Evolutionary conservation across 192 early-diverging fungal species (phyloP).

Genomic region (Umbelopsis vinacea): DNA sequence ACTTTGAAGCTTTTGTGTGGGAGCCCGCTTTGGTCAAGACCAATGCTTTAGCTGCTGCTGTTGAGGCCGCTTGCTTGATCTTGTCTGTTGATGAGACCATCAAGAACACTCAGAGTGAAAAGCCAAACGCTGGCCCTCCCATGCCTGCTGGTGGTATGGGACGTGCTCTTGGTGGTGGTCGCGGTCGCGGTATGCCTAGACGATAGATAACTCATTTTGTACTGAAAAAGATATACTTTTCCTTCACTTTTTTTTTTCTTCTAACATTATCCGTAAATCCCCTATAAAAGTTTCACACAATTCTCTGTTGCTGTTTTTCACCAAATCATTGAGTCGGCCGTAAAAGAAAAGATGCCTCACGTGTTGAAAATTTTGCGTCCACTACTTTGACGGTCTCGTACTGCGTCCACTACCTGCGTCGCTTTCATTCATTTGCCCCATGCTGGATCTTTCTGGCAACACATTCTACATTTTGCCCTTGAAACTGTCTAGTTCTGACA

Average conservation of each 20-base stretch:
- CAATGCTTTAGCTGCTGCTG: conserved; percentile 91
- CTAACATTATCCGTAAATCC: background rate
- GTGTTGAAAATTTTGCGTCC: background rate
- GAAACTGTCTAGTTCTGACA: background rate
- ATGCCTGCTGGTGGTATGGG: conserved; percentile 54
- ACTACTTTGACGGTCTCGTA: background rate
- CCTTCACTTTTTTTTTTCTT: background rate
- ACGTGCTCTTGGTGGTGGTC: conserved; percentile 57
- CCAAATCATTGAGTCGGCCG: too few species aligned
- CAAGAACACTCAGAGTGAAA: conserved; percentile 85
- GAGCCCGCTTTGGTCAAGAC: conserved; percentile 98
- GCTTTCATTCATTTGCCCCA: background rate
- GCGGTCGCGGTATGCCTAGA: conserved; percentile 70
- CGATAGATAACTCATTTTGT: conserved; percentile 44
- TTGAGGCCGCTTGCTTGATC: conserved; percentile 96
- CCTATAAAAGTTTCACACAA: background rate
- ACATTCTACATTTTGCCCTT: conserved; percentile 1
- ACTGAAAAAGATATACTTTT: conserved; percentile 7
- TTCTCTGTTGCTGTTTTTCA: too few species aligned
- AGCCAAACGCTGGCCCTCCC: conserved; percentile 64
- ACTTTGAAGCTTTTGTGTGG: conserved; percentile 96
- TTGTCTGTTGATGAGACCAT: conserved; percentile 98
- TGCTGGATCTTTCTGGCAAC: conserved; percentile 6
- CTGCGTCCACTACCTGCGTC: conserved; percentile 12
- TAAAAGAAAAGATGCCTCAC: background rate